These are phyloP conservation scores for Backusella mclennaniae DNA, from an alignment of 192 early-diverging fungal genomes.

Conservation along the genomic window DNA sequence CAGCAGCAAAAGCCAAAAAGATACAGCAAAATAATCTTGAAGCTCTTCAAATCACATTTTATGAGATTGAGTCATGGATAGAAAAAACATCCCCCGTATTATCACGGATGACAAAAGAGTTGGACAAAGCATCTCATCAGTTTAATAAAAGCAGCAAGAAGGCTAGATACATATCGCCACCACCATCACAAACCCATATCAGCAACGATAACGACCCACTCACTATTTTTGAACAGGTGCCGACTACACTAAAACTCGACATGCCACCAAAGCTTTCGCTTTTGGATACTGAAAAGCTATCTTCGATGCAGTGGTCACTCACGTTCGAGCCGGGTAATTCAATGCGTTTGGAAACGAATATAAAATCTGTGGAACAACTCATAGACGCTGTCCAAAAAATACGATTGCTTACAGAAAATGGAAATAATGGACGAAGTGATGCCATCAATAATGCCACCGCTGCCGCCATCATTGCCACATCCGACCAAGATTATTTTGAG, in stretches of 20 bases:
- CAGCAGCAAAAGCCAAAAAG: conserved; percentile 29
- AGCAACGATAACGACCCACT: neutral
- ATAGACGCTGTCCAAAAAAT: conserved; percentile 39
- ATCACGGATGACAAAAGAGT: conserved; percentile 36
- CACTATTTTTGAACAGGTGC: neutral
- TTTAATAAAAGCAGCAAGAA: conserved; percentile 27
- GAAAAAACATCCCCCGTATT: conserved; percentile 35
- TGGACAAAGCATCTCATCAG: conserved; percentile 33
- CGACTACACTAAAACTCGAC: neutral
- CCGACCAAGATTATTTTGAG: neutral
- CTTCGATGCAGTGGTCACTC: conserved; percentile 28
- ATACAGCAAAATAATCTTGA: conserved; percentile 35
- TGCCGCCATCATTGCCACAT: neutral
- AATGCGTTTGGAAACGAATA: conserved; percentile 36
- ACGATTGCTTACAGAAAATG: conserved; percentile 11
- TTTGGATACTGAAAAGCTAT: neutral
- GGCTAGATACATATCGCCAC: neutral
- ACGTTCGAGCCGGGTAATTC: conserved; percentile 30
- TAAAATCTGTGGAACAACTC: conserved; percentile 36
- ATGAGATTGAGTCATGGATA: conserved; percentile 41
- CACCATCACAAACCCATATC: neutral
- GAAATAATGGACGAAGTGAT: neutral
- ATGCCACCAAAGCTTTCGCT: neutral
- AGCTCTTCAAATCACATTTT: conserved; percentile 40
- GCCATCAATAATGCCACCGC: neutral